These are phyloP conservation scores for Phoenix dactylifera DNA, from an alignment of 176 grass and related monocot species.

Conservation along the genomic window DNA sequence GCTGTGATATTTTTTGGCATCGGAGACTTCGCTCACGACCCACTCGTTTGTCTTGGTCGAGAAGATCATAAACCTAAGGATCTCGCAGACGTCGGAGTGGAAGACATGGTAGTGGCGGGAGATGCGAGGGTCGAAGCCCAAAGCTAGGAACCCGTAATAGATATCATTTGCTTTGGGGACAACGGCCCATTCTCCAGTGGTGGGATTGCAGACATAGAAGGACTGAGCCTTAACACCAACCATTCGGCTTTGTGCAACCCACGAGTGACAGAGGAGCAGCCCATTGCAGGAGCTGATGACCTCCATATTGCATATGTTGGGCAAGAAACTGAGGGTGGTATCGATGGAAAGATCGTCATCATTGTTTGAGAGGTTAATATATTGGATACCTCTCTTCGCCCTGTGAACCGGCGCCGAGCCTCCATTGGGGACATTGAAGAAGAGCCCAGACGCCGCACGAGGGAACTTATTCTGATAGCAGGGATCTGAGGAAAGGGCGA, in stretches of 20 bases:
- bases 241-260: too few species aligned
- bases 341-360: too few species aligned
- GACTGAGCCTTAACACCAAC: too few species aligned
- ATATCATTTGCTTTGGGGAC: not conserved
- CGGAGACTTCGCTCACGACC: not conserved
- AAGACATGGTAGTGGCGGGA: conserved; percentile 1
- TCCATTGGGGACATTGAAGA: not conserved
- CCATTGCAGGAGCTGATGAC: conserved; percentile 7
- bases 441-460: conserved; percentile 8
- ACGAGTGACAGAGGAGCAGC: conserved; percentile 16
- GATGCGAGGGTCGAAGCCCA: not conserved
- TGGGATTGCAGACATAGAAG: conserved; percentile 13
- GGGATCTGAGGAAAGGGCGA: conserved; percentile 4
- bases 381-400: not conserved
- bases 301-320: not conserved
- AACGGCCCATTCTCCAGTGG: not conserved
- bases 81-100: not conserved
- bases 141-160: not conserved
- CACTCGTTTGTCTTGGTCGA: conserved; percentile 5
- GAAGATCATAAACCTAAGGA: conserved; percentile 3
- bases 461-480: conserved; percentile 1
- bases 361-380: too few species aligned
- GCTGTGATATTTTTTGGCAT: not conserved
- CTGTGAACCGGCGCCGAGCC: not conserved
- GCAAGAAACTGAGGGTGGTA: not conserved